Base-by-base conservation (phyloP, 2,329 filamentous ascomycete species). In the Pseudocercospora ulei region DNA sequence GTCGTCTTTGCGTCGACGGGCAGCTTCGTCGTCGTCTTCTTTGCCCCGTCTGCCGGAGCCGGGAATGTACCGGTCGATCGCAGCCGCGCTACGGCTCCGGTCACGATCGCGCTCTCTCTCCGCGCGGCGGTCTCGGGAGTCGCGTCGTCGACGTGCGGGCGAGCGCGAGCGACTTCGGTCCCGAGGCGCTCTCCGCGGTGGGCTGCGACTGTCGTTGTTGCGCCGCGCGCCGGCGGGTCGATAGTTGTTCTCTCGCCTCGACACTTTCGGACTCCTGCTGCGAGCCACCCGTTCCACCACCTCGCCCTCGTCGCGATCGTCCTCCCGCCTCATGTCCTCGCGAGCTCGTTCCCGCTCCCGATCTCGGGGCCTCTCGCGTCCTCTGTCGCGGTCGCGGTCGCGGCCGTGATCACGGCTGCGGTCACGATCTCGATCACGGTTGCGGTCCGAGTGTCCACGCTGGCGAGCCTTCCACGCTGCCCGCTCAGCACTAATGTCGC, bases 51-150 rank as follows among this genome's bases (percentile, higher is more conserved):
- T 24, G 33, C 36, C 42, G 12, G 39, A 28, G 33, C 61, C 57
- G 28, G 62, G 62, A 3, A 63, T 54, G 39, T 63, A 64, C 4
- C 62, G 55, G 50, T 65, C 62, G 28, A 64, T 63, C 3, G 59
- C 58, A 12, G 43, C 49, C 17, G 52, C 51, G 36, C 54, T 57
- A 3, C 52, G 43, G 28, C 51, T 53, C 17, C 56, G 49, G 11
- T 54, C 53, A 25, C 56, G 43, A 18, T 53, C 49, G 25, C 35
- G 40, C 25, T 49, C 49, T 14, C 39, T 37, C 13, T 37, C 38
- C 8, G 39, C 39, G 7, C 38, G 41, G 8, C 48, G 45, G 23
- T 48, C 43, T 27, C 44, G 39, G 19, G 19, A 39, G 33, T 31
- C 37, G 12, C 42, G 36, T 31, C 44, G 22, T 11, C 48, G 41